phyloP scores from a whole-genome alignment of 2,329 filamentous ascomycete genomes.

The Epichloe sp. region DNA sequence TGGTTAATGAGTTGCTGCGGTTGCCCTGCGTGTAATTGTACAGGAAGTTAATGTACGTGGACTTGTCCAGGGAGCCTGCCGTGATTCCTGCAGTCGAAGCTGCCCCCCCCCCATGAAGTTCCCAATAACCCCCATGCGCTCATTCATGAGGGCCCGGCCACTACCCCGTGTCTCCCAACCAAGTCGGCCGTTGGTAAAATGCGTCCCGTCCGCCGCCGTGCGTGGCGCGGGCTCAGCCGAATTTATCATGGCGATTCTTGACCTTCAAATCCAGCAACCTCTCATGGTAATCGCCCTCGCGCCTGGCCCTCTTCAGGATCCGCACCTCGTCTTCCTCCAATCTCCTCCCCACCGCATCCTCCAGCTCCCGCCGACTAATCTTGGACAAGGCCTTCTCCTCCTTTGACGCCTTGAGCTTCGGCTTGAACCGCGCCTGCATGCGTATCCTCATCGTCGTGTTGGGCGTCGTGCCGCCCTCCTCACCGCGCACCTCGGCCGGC shows the following conservation, averaged over 20 bases:
- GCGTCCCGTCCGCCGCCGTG: no score
- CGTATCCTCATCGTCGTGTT: slow-evolving; percentile 66
- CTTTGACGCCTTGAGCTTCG: slow-evolving; percentile 62
- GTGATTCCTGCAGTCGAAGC: no score
- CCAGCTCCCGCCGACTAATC: slow-evolving; percentile 74
- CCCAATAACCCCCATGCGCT: no score
- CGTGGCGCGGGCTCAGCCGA: slow-evolving; percentile 15
- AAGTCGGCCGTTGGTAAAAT: no score
- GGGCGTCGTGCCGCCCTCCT: slow-evolving; percentile 54
- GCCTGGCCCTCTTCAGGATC: slow-evolving; percentile 66
- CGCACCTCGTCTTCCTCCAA: slow-evolving; percentile 79
- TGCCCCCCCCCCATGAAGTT: no score
- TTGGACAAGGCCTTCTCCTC: slow-evolving; percentile 75
- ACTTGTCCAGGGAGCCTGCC: no score
- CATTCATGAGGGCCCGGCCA: no score
- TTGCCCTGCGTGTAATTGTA: no score
- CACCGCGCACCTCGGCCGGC: slow-evolving; percentile 58
- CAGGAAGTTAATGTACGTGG: no score
- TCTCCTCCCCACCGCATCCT: slow-evolving; percentile 62
- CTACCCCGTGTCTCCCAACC: no score
- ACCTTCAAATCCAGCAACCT: slow-evolving; percentile 73
- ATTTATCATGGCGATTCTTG: slow-evolving; percentile 90
- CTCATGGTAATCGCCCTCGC: slow-evolving; percentile 85
- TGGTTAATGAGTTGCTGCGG: no score
- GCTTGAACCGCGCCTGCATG: slow-evolving; percentile 94